Base-by-base conservation (phyloP, 2,329 filamentous ascomycete species). In the Onygena corvina region DNA sequence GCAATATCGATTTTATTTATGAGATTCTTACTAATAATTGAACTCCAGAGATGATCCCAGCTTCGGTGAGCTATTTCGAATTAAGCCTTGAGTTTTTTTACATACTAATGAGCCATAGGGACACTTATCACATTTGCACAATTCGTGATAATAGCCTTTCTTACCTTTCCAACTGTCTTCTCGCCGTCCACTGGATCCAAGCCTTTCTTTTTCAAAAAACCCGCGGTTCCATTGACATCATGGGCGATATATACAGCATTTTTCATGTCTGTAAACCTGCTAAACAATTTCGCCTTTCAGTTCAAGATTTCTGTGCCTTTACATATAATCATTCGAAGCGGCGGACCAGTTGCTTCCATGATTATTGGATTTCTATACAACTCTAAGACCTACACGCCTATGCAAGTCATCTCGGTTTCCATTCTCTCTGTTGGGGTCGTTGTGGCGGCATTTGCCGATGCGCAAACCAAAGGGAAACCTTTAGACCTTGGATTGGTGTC, bases 201-300 rank as follows among this genome's bases (percentile, higher is more conserved):
- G 6, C 81, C 83, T 0, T 78, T 87, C 55, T 90, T 86, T 60
- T 66, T 96, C 38, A 79, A 78, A 50, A 78, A 78, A 14, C 88
- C 89, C 56, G 80, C 79, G 47, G 86, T 96, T 3, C 92, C 92
- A 0, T 72, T 96, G 49, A 75, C 76, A 44, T 84, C 86, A 62
- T 96, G 92, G 89, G 63, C 86, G 46, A 73, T 90, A 60, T 95
- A 94, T 62, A 94, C 94, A 35, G 71, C 84, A 3, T 77, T 95
- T 58, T 96, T 96, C 68, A 92, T 94, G 64, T 77, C 78, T 54
- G 92, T 98, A 68, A 98, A 96, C 60, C 80, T 96, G 51, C 71
- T 98, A 61, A 98, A 98, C 69, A 98, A 98, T 60, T 90, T 90
- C 73, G 92, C 90, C 4, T 98, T 98, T 66, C 89, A 87, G 54